Conservation (phyloP, 345 rosid species). For the Leavenworthia alabamica region DNA sequence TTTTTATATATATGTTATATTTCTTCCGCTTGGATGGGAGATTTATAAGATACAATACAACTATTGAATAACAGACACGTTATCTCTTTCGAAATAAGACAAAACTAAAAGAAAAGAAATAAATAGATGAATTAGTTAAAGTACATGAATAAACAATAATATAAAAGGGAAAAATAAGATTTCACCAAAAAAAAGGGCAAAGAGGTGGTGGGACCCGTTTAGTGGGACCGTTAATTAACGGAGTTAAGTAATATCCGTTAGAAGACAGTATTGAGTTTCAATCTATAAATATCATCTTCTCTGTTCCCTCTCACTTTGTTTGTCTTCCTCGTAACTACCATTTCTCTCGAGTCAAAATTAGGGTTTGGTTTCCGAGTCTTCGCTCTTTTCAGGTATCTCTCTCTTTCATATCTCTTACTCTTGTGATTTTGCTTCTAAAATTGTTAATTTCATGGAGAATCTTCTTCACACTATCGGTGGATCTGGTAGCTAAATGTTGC, state of each 20-base stretch:
- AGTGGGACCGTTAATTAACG: conserved; percentile 21
- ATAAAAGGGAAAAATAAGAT: not conserved
- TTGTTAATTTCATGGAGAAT: not conserved
- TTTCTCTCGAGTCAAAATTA: conserved; percentile 17
- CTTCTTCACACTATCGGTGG: not conserved
- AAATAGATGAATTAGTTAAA: conserved; percentile 5
- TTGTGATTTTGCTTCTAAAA: not conserved
- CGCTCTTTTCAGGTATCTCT: conserved; percentile 24
- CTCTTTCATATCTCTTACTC: not conserved
- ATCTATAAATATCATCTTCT: conserved; percentile 28
- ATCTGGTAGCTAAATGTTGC: conserved; percentile 19
- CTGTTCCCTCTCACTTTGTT: conserved; percentile 10
- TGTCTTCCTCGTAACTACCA: not conserved
- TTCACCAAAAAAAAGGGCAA: no score
- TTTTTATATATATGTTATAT: not conserved
- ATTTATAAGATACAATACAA: not conserved
- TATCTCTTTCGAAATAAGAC: not conserved
- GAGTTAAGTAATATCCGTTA: conserved; percentile 26
- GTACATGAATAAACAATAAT: conserved; percentile 8
- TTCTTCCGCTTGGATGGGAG: not conserved
- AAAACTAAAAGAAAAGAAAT: not conserved
- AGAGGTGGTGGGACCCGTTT: conserved; percentile 18
- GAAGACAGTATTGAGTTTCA: conserved; percentile 20
- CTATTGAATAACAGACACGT: conserved; percentile 6
- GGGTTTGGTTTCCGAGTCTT: conserved; percentile 17